These are phyloP conservation scores for Tricholoma bakamatsutake DNA, from an alignment of 768 basidiomycete species.

Conservation along the genomic window DNA sequence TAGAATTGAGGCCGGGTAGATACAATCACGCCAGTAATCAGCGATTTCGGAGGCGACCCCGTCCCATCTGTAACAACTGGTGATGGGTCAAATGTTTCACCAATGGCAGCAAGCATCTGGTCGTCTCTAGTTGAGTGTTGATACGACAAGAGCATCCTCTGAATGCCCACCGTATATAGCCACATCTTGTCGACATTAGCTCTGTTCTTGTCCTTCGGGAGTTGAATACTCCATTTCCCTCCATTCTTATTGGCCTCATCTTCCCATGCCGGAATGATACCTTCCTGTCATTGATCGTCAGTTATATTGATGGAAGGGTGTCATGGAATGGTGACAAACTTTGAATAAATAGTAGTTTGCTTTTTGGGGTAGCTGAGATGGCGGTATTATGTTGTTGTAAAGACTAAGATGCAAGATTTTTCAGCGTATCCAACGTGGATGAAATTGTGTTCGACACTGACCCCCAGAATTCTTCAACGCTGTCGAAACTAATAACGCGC, in stretches of 20 bases:
- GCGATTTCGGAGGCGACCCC: conserved; percentile 41
- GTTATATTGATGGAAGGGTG: background rate
- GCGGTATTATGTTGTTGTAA: conserved; percentile 97
- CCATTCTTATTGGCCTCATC: conserved; percentile 95
- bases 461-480: conserved; percentile 99
- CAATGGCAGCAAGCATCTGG: conserved; percentile 99
- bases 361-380: conserved; percentile 87
- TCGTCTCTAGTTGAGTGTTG: conserved; percentile 4
- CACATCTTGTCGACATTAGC: conserved; percentile 88
- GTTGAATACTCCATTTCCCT: conserved; percentile 98
- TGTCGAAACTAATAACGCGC: conserved; percentile 91
- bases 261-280: conserved; percentile 97
- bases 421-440: conserved; percentile 8
- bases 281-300: conserved; percentile 51
- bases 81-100: conserved; percentile 95
- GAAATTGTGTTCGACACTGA: conserved; percentile 30
- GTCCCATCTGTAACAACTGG: conserved; percentile 45
- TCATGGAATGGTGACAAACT: conserved; percentile 34
- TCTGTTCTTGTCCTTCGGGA: conserved; percentile 93
- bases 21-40: conserved; percentile 92
- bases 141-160: background rate
- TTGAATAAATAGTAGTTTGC: conserved; percentile 99
- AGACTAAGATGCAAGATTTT: conserved; percentile 41
- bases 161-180: conserved; percentile 80
- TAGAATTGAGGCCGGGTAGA: conserved; percentile 94